These are phyloP conservation scores for Agrocybe praecox DNA, from an alignment of 768 basidiomycete species.

Conservation along the genomic window DNA sequence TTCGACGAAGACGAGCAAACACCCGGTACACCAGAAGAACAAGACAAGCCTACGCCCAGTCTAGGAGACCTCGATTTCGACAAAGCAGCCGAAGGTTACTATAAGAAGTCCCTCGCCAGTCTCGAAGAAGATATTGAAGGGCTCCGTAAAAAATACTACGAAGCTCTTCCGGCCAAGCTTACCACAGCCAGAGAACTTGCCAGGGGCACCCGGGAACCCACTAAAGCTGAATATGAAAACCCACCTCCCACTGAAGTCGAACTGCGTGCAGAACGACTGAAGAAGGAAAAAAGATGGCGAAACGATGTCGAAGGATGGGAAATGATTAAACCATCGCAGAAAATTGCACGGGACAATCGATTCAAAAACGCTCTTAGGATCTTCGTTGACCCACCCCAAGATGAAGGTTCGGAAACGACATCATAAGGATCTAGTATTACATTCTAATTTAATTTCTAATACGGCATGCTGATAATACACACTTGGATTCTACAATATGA, in stretches of 20 bases:
- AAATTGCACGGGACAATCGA: constrained; percentile 78
- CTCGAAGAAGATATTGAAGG: constrained; percentile 63
- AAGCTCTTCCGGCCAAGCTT: constrained; percentile 65
- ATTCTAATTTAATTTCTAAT: constrained; percentile 9
- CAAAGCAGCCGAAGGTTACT: constrained; percentile 62
- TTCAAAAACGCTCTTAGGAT: constrained; percentile 63
- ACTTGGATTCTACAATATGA: constrained; percentile 32
- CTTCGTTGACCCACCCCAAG: constrained; percentile 48
- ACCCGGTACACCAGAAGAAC: constrained; percentile 22
- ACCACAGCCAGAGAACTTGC: constrained; percentile 75
- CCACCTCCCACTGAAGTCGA: constrained; percentile 90
- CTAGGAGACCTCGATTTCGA: constrained; percentile 78
- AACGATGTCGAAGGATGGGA: constrained; percentile 80
- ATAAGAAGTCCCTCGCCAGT: constrained; percentile 60
- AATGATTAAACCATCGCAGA: constrained; percentile 63
- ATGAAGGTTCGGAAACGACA: constrained; percentile 11
- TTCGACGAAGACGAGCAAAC: constrained; percentile 10
- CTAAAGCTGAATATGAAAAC: constrained; percentile 75
- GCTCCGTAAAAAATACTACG: constrained; percentile 77
- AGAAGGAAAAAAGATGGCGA: constrained; percentile 89
- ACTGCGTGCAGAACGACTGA: constrained; percentile 82
- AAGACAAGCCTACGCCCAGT: constrained; percentile 9
- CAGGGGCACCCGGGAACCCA: constrained; percentile 76
- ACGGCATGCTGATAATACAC: constrained; percentile 4
- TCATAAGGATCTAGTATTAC: neutral